Base-by-base conservation (phyloP, 179 eudicot species). In the Gypsophila paniculata region DNA sequence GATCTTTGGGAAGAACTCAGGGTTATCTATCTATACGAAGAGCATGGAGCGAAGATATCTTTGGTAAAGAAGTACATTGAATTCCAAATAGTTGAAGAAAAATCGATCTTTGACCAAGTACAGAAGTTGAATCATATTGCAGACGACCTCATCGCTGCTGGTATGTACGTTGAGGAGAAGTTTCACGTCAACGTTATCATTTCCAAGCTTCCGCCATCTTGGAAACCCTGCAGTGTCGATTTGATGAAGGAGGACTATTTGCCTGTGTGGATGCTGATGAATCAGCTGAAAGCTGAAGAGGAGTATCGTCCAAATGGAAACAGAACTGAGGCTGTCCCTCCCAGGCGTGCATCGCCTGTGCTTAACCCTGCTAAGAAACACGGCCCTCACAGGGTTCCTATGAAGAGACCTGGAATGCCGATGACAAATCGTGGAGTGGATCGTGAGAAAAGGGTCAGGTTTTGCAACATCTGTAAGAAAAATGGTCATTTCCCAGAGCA, bases 161-260 rank as follows among this genome's bases (percentile, higher is more conserved):
- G 97, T 70, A 87, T 84, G 80, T 70, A 77, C 60, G 79, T 91
- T 26, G 93, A 90, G 58, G 97, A 91, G 72, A 79, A 82, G 65
- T 86, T 91, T 55, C 96, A 91, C 67, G 87, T 83, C 23, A 83
- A 85, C 51, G 86, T 76, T 25, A 88, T 90, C 54, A 71, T 91
- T 61, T 90, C 96, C 36, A 91, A 91, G 86, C 89, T 91, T 58
- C 97, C 96, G 0, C 83, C 86, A 22, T 90, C 97, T 0, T 91
- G 97, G 97, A 91, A 85, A 73, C 89, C 80, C 11, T 72, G 21
- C 44, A 75, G 84, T 8, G 59, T 67, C 53, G 75, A 77, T 75
- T 38, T 90, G 82, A 83, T 90, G 95, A 85, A 59, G 34, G 91
- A 86, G 70, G 88, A 88, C 38, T 72, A 72, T 75, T 58, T 86